Evolutionary conservation across 2,329 filamentous ascomycete species (phyloP).

Genomic region (Penicillium sp.): DNA sequence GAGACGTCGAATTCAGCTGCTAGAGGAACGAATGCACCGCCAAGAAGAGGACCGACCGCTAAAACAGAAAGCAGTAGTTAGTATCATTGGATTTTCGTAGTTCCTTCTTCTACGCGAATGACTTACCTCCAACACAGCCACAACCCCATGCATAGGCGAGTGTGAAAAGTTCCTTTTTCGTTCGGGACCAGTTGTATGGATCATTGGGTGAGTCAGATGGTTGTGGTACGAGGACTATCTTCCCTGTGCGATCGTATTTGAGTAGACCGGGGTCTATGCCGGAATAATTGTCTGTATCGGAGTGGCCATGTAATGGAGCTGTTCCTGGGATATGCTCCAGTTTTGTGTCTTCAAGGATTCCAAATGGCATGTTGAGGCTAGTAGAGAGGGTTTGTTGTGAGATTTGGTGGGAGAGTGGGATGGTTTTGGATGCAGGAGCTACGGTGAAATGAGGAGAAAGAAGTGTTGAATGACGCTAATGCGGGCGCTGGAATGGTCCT

Average conservation of each 20-base stretch:
- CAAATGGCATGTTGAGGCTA: slow-evolving; percentile 29
- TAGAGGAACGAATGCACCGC: slow-evolving; percentile 38
- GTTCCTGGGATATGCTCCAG: slow-evolving; percentile 35
- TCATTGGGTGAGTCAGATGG: slow-evolving; percentile 28
- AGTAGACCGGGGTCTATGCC: slow-evolving; percentile 29
- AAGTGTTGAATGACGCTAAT: not conserved
- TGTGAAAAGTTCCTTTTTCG: slow-evolving; percentile 40
- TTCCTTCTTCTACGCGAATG: not conserved
- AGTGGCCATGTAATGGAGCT: slow-evolving; percentile 26
- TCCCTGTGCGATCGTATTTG: slow-evolving; percentile 33
- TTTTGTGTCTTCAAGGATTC: slow-evolving; percentile 30
- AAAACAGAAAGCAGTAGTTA: not conserved
- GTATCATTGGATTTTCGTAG: not conserved
- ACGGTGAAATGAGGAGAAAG: not conserved
- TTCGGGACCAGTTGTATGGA: slow-evolving; percentile 27
- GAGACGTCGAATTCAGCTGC: slow-evolving; percentile 33
- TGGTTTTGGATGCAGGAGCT: not conserved
- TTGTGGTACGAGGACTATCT: slow-evolving; percentile 28
- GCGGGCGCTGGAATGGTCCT: not conserved
- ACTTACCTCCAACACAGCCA: slow-evolving; percentile 44
- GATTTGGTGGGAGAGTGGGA: not conserved
- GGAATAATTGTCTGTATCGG: slow-evolving; percentile 10
- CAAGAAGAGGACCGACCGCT: slow-evolving; percentile 43
- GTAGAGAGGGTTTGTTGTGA: not conserved
- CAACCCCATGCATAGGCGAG: slow-evolving; percentile 42